Conservation (phyloP, 306 rosid genomes). For the cucumber (Cucumis sativus) region Cucumber_9930_V3 NC_026659.2:29537501-29538000, state of each 20-base stretch:
- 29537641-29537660: neutral
- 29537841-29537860: neutral
- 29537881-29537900: neutral
- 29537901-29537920: neutral
- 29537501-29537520: too few species aligned
- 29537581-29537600: neutral
- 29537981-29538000: neutral
- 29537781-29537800: neutral
- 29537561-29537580: neutral
- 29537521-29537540: too few species aligned
- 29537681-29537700: neutral
- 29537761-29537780: neutral
- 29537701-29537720: neutral
- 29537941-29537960: conserved; percentile 58
- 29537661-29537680: neutral
- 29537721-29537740: neutral
- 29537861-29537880: neutral
- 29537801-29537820: neutral
- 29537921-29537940: conserved; percentile 21
- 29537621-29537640: neutral
- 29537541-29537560: neutral
- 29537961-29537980: conserved; percentile 9
- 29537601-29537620: neutral
- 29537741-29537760: neutral
- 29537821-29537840: neutral